These are phyloP conservation scores for Volutella citrinella DNA, from an alignment of 2,329 filamentous ascomycete species.

Conservation along the genomic window DNA sequence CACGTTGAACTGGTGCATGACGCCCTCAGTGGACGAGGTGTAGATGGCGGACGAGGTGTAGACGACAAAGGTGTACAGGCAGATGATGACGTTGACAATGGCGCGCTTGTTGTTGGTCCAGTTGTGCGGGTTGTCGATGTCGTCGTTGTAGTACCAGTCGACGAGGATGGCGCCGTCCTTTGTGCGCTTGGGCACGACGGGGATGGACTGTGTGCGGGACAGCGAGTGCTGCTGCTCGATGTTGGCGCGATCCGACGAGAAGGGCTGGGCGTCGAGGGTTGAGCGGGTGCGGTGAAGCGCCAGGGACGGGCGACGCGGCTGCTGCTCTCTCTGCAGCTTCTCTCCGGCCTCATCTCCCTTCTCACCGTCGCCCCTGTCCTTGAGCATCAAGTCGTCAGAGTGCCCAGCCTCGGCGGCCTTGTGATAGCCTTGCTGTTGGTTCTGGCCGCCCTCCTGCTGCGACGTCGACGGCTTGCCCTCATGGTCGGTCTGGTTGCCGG, in stretches of 20 bases:
- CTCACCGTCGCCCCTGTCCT: too few relatives aligned
- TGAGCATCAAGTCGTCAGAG: too few relatives aligned
- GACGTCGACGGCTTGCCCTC: constrained; percentile 5
- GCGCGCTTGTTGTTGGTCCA: constrained; percentile 44
- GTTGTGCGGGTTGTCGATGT: constrained; percentile 54
- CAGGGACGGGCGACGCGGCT: too few relatives aligned
- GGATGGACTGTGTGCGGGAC: constrained; percentile 45
- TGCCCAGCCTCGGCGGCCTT: constrained; percentile 12
- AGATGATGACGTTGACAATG: constrained; percentile 43
- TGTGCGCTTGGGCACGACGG: constrained; percentile 47
- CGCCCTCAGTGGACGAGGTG: constrained; percentile 41
- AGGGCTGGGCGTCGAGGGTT: constrained; percentile 17
- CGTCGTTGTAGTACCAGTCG: constrained; percentile 54
- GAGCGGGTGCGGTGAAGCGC: constrained; percentile 23
- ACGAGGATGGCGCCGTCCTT: constrained; percentile 51
- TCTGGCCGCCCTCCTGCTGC: constrained; percentile 7
- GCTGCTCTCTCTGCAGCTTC: too few relatives aligned
- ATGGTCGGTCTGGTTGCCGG: constrained; percentile 13
- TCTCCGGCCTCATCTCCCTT: constrained; percentile 1
- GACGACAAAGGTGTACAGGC: constrained; percentile 59
- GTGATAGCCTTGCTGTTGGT: too few relatives aligned
- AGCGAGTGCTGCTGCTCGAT: constrained; percentile 33
- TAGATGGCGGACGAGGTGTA: constrained; percentile 50
- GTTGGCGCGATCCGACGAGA: constrained; percentile 15
- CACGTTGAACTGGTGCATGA: constrained; percentile 53